Percentiles rank a stretch among this genome's conserved stretches.
Evolutionary conservation across 345 rosid species (phyloP).

Genomic region (Populus deltoides): DNA sequence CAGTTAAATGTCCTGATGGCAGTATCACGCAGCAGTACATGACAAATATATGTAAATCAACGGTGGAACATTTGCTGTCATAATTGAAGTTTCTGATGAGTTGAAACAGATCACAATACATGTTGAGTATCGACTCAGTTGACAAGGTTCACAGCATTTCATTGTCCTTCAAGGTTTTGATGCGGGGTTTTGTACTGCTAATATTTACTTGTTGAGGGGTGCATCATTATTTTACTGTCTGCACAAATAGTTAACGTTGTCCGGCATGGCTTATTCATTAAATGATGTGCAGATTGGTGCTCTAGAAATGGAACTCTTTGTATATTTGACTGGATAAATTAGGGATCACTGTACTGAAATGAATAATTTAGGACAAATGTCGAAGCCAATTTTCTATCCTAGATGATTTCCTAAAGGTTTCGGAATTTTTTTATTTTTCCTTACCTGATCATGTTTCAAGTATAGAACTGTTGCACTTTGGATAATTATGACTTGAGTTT

Average conservation of each 20-base stretch:
- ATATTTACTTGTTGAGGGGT: constrained; percentile 6
- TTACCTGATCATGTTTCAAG: not conserved
- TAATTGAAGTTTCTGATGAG: constrained; percentile 17
- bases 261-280: constrained; percentile 4
- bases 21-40: not conserved
- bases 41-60: not conserved
- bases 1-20: not conserved
- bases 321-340: not conserved
- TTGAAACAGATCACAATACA: not conserved
- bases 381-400: not conserved
- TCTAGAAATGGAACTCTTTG: not conserved
- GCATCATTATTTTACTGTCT: constrained; percentile 1
- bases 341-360: not conserved
- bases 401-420: not conserved
- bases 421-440: not conserved
- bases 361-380: not conserved
- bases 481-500: not conserved
- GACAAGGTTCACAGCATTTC: constrained; percentile 14
- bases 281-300: constrained; percentile 4
- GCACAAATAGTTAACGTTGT: not conserved
- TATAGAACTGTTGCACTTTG: not conserved
- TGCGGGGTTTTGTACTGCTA: not conserved
- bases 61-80: constrained; percentile 3
- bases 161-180: constrained; percentile 4
- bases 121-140: constrained; percentile 11